A percentile compares a stretch with the other conserved stretches of the same genome.
These are phyloP conservation scores for Sordaria brevicollis DNA, from an alignment of 495 filamentous ascomycete species.

Conservation along the genomic window DNA sequence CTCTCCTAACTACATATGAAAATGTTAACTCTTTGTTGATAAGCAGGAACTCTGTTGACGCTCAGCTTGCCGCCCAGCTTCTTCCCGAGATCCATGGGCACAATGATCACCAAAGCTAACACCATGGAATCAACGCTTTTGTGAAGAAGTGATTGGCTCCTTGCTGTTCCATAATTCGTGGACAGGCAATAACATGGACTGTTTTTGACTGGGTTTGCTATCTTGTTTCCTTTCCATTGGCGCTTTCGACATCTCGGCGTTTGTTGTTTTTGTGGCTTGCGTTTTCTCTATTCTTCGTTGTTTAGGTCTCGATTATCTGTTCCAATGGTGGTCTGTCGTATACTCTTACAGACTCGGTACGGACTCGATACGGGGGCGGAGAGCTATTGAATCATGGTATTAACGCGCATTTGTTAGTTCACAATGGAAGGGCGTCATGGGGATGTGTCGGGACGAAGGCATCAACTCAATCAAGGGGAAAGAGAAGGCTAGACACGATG, in stretches of 20 bases:
- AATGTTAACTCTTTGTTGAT: not conserved
- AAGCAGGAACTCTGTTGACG: slow-evolving; percentile 1
- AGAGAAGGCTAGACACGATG: not conserved
- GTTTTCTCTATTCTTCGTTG: not conserved
- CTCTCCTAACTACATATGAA: not conserved
- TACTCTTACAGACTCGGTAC: not conserved
- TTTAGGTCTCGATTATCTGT: not conserved
- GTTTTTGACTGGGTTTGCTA: not conserved
- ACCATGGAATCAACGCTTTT: not conserved
- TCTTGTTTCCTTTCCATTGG: not conserved
- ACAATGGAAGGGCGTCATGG: not conserved
- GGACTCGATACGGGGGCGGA: too few relatives aligned
- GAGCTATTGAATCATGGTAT: not conserved
- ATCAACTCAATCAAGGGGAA: not conserved
- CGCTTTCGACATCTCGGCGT: not conserved
- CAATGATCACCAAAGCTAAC: not conserved
- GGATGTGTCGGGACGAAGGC: not conserved
- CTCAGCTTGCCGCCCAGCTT: slow-evolving; percentile 12
- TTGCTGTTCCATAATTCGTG: not conserved
- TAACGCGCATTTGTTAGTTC: not conserved
- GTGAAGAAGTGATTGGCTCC: too few relatives aligned
- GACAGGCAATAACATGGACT: not conserved
- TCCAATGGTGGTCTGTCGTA: not conserved
- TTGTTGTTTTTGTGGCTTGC: not conserved
- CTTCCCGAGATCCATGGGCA: slow-evolving; percentile 11